These are phyloP conservation scores for Phyllosticta capitalensis DNA, from an alignment of 2,329 filamentous ascomycete species.

Conservation along the genomic window DNA sequence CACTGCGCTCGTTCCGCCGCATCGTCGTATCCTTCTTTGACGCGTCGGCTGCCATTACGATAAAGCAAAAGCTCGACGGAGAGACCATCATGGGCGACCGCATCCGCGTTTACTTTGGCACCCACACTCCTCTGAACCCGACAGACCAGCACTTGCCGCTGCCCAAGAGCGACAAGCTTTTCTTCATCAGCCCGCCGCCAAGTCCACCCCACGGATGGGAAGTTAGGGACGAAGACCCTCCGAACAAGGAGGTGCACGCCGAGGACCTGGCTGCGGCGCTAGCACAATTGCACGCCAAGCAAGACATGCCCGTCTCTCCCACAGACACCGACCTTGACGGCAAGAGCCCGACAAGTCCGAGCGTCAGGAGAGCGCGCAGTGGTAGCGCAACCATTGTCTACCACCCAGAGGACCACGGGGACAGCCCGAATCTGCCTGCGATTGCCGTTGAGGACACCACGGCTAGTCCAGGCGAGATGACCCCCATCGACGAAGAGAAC, in stretches of 20 bases:
- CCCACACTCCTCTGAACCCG: conserved; percentile 29
- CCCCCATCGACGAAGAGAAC: conserved; percentile 3
- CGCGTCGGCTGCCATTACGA: conserved; percentile 57
- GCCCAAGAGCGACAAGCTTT: conserved; percentile 51
- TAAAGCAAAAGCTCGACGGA: conserved; percentile 65
- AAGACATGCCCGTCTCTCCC: conserved; percentile 16
- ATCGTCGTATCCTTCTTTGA: conserved; percentile 72
- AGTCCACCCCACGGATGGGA: conserved; percentile 57
- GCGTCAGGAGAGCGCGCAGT: conserved; percentile 25
- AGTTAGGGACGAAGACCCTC: conserved; percentile 52
- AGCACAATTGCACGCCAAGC: conserved; percentile 39
- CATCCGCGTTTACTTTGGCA: conserved; percentile 30
- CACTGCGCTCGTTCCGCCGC: conserved; percentile 72
- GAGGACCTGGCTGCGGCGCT: conserved; percentile 51
- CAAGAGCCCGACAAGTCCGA: conserved; percentile 16
- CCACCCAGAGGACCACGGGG: conserved; percentile 52
- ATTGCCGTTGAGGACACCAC: conserved; percentile 56
- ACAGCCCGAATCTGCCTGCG: conserved; percentile 49
- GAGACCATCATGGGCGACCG: conserved; percentile 60
- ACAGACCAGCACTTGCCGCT: conserved; percentile 30
- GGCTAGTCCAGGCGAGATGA: conserved; percentile 36
- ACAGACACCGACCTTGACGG: conserved; percentile 17
- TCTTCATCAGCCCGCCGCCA: conserved; percentile 58
- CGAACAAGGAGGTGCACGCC: conserved; percentile 57
- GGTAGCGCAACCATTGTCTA: conserved; percentile 54